Conservation (phyloP, 2,329 filamentous ascomycete genomes). For the Aspergillus pseudonomiae region DNA sequence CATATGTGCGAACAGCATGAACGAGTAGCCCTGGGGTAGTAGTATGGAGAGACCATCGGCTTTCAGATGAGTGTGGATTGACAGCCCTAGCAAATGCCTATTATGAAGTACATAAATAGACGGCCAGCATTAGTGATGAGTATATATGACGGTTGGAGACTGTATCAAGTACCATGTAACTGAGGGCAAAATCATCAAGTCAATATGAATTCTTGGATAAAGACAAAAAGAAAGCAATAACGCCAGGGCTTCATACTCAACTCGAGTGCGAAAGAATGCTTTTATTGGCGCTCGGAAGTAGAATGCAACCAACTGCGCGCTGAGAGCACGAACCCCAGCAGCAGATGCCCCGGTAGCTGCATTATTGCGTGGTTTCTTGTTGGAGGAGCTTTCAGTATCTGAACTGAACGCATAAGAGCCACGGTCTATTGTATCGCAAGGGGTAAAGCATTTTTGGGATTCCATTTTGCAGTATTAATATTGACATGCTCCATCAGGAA, state of each 20-base stretch:
- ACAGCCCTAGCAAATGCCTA: slow-evolving; percentile 66
- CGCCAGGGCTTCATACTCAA: slow-evolving; percentile 68
- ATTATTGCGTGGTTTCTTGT: slow-evolving; percentile 57
- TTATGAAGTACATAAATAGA: slow-evolving; percentile 8
- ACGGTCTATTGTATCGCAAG: slow-evolving; percentile 18
- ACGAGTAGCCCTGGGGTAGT: slow-evolving; percentile 64
- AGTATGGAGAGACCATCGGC: slow-evolving; percentile 61
- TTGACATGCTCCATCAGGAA: slow-evolving; percentile 21
- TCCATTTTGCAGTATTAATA: slow-evolving; percentile 11
- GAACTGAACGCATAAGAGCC: slow-evolving; percentile 16
- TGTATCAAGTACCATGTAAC: slow-evolving; percentile 53
- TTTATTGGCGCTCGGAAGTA: slow-evolving; percentile 92
- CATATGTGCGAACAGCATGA: slow-evolving; percentile 64
- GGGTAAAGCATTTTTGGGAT: slow-evolving; percentile 13
- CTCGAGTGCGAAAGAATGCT: slow-evolving; percentile 85
- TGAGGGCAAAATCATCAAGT: slow-evolving; percentile 27
- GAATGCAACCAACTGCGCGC: slow-evolving; percentile 81
- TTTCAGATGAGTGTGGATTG: slow-evolving; percentile 54
- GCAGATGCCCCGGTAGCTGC: slow-evolving; percentile 77
- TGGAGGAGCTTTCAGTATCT: slow-evolving; percentile 27
- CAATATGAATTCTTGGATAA: slow-evolving; percentile 16
- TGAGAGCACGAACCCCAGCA: slow-evolving; percentile 79
- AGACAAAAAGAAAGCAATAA: background rate
- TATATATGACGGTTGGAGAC: background rate
- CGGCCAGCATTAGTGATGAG: background rate